These are phyloP conservation scores for Trichoderma koningiopsis DNA, from an alignment of 2,329 filamentous ascomycete species.

Conservation along the genomic window DNA sequence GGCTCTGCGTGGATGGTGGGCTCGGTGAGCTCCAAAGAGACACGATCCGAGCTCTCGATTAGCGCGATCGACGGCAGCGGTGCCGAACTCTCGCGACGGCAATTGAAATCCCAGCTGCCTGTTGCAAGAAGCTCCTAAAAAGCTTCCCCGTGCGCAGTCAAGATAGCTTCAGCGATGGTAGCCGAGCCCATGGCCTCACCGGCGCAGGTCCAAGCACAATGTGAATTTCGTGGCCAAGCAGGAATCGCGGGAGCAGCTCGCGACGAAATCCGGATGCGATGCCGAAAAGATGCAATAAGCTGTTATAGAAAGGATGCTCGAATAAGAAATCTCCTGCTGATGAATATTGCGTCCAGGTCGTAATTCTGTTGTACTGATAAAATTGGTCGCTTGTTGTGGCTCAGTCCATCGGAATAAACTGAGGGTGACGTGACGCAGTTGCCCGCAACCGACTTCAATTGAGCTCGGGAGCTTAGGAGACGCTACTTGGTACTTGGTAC, in stretches of 20 bases:
- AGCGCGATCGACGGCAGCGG: constrained; percentile 13
- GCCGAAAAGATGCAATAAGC: neutral
- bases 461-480: neutral
- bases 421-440: constrained; percentile 27
- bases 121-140: constrained; percentile 33
- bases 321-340: neutral
- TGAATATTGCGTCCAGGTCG: neutral
- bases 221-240: neutral
- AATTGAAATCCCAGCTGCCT: constrained; percentile 10
- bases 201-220: neutral
- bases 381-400: neutral
- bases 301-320: neutral
- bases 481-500: neutral
- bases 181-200: constrained; percentile 41
- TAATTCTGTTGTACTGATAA: neutral
- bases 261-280: neutral
- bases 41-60: constrained; percentile 14
- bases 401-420: constrained; percentile 2
- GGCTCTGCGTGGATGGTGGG: constrained; percentile 17
- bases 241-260: neutral
- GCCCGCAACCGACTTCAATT: constrained; percentile 26
- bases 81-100: constrained; percentile 9
- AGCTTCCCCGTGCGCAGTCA: constrained; percentile 38
- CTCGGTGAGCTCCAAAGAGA: neutral
- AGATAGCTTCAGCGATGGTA: constrained; percentile 34